phyloP scores from a whole-genome alignment of 371 early-diverging fungal species.

The Actinomucor elegans region DNA sequence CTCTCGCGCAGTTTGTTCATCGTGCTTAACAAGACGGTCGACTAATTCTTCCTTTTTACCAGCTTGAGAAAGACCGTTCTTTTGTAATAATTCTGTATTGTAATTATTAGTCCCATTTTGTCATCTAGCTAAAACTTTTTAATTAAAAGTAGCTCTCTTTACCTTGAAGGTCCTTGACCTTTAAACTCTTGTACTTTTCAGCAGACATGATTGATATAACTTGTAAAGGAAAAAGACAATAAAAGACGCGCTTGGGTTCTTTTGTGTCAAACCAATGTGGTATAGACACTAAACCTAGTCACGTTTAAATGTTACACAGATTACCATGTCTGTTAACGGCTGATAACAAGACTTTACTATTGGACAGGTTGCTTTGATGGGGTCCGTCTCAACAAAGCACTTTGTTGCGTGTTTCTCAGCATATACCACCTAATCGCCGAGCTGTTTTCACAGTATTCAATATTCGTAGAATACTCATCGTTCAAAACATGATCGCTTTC shows the following conservation, averaged over 20 bases:
- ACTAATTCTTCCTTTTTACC: constrained; percentile 74
- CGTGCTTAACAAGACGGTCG: constrained; percentile 59
- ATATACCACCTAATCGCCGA: no score
- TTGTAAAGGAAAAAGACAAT: background rate
- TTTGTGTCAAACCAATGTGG: background rate
- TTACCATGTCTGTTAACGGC: no score
- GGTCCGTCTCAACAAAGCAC: no score
- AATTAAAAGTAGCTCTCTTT: no score
- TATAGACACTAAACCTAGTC: no score
- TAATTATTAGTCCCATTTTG: background rate
- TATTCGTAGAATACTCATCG: no score
- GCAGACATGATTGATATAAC: constrained; percentile 13
- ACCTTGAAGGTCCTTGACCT: constrained; percentile 67
- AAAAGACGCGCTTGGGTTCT: background rate
- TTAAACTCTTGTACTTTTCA: constrained; percentile 54
- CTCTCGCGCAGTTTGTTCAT: constrained; percentile 51
- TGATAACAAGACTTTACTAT: no score
- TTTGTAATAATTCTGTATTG: constrained; percentile 50
- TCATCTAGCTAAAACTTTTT: background rate
- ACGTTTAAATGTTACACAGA: no score
- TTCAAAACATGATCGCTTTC: no score
- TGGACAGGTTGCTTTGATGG: no score
- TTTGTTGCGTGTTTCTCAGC: no score
- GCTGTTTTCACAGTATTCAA: no score
- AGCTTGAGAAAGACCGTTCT: constrained; percentile 54